phyloP scores from a whole-genome alignment of 129 eudicot species.

The Smallanthus sonchifolius region DNA sequence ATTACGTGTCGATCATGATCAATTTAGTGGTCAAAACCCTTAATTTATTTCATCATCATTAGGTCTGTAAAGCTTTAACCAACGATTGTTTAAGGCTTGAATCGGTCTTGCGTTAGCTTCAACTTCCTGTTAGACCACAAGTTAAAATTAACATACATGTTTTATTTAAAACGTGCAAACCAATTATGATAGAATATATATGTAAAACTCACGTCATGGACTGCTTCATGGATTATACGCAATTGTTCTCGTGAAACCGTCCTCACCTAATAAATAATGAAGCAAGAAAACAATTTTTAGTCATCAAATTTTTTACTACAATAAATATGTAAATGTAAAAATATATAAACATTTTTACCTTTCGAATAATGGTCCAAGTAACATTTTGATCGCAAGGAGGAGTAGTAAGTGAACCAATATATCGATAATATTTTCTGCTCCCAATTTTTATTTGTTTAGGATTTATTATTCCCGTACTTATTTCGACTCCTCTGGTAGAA shows the following conservation, averaged over 20 bases:
- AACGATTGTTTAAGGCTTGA: not conserved
- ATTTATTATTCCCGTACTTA: conserved; percentile 7
- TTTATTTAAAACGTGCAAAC: not conserved
- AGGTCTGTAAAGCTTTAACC: not conserved
- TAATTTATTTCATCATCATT: not conserved
- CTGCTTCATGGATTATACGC: conserved; percentile 18
- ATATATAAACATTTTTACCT: conserved; percentile 8
- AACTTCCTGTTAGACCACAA: not conserved
- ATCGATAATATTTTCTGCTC: conserved; percentile 23
- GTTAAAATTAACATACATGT: not conserved
- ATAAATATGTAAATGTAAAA: not conserved
- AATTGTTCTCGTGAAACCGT: conserved; percentile 18
- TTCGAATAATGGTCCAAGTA: conserved; percentile 32
- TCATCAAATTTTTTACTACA: not conserved
- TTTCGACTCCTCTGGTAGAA: not conserved
- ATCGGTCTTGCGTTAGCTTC: conserved; percentile 8
- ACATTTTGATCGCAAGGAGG: conserved; percentile 34
- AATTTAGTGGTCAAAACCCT: not conserved
- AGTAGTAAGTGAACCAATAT: conserved; percentile 37
- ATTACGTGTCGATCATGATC: not conserved
- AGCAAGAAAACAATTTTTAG: not conserved
- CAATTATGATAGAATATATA: not conserved
- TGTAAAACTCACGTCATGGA: conserved; percentile 12
- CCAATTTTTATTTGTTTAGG: conserved; percentile 20
- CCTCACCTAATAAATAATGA: conserved; percentile 5